Percentiles rank a stretch among this genome's conserved stretches.
phyloP scores from a whole-genome alignment of 1,139 yeast genomes.

The Pichia sp. region DNA sequence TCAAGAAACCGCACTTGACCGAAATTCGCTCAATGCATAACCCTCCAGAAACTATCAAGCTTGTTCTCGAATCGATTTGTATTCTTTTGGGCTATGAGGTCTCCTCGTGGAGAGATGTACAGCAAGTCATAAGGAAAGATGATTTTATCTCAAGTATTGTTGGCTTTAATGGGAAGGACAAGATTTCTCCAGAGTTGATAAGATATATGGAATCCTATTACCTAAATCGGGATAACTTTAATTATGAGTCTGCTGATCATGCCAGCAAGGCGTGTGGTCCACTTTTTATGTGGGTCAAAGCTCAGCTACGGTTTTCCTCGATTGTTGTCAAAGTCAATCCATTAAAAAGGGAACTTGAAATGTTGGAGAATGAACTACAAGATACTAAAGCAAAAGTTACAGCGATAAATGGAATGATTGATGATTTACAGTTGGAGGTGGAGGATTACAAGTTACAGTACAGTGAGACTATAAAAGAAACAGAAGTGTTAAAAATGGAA shows the following conservation, averaged over 20 bases:
- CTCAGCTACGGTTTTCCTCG: slow-evolving; percentile 67
- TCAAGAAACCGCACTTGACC: slow-evolving; percentile 85
- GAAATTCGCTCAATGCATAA: slow-evolving; percentile 85
- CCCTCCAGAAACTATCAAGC: slow-evolving; percentile 85
- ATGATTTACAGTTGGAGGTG: slow-evolving; percentile 64
- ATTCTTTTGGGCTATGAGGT: slow-evolving; percentile 68
- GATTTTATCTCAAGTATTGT: slow-evolving; percentile 86
- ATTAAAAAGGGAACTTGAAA: slow-evolving; percentile 54
- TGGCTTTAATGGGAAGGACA: slow-evolving; percentile 56
- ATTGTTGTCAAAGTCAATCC: slow-evolving; percentile 74
- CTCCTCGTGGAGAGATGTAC: slow-evolving; percentile 75
- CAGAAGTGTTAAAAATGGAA: slow-evolving; percentile 67
- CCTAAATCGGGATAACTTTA: slow-evolving; percentile 57
- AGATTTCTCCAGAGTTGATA: slow-evolving; percentile 48
- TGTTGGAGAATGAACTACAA: slow-evolving; percentile 51
- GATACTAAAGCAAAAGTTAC: slow-evolving; percentile 61
- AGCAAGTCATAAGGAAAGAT: slow-evolving; percentile 70
- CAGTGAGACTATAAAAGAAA: slow-evolving; percentile 66
- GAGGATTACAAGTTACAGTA: slow-evolving; percentile 62
- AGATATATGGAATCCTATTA: slow-evolving; percentile 53
- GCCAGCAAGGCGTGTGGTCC: slow-evolving; percentile 98
- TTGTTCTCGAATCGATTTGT: slow-evolving; percentile 87
- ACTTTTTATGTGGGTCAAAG: slow-evolving; percentile 78
- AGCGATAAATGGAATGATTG: slow-evolving; percentile 77
- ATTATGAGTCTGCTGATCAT: slow-evolving; percentile 67